Base-by-base conservation (phyloP, 2,329 filamentous ascomycete species). In the Ophiostoma piceae region DNA sequence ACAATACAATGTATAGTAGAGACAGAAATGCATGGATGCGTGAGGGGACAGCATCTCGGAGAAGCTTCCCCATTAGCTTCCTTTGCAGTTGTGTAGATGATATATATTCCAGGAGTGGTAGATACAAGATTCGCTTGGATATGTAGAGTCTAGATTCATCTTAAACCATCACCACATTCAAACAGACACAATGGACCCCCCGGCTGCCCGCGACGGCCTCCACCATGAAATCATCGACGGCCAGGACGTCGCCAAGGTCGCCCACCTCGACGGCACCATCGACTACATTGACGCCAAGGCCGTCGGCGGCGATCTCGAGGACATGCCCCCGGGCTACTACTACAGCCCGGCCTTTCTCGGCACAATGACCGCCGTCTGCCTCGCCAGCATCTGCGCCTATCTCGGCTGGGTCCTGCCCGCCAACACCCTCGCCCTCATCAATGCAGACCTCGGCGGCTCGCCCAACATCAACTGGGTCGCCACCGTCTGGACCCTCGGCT, bases 301-400 rank as follows among this genome's bases (percentile, higher is more conserved):
- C 60, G 74, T 82, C n/a, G 81, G 81, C 6, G 81, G 81, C 9
- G 78, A 80, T 3, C 70, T 79, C 5, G 76, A 78, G 6, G 74
- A 75, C 11, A 80, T 83, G 80, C 80, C 80, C 1, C 68, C 69
- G 37, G 80, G 80, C 14, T 82, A 82, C 74, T 82, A 79, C 73
- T 74, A 73, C 39, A 81, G 78, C 66, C 70, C 76, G 2, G 77
- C 79, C 62, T 82, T 82, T 71, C 75, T 82, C 43, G 79, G 80
- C 5, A 82, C 80, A 6, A 1, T 39, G 19, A 26, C 77, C 77
- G 78, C 78, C n/a, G 74, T 77, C 72, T 78, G 75, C 67, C 71
- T 77, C 2, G 77, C 75, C 16, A 79, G 75, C 67, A 78, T 77
- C 65, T 76, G 75, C 66, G 78, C 76, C 43, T 79, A 78, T 68